These are phyloP conservation scores for Neurospora sp. DNA, from an alignment of 2,329 filamentous ascomycete genomes.

Conservation along the genomic window DNA sequence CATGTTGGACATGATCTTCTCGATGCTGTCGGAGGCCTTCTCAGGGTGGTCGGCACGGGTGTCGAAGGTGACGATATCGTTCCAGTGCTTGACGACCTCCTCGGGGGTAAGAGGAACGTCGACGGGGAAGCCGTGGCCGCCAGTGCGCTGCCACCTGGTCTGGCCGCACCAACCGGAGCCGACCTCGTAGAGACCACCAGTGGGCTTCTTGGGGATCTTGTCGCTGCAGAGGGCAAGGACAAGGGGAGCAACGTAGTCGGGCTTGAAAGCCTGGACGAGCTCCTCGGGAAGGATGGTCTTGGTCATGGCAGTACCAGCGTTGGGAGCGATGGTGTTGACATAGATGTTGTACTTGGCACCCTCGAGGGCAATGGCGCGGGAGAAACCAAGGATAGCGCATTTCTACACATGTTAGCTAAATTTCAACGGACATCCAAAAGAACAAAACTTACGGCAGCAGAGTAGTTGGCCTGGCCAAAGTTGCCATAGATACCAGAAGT, in stretches of 20 bases:
- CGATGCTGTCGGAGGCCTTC: conserved; percentile 64
- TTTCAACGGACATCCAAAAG: background rate
- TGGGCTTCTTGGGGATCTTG: conserved; percentile 72
- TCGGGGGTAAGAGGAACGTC: conserved; percentile 79
- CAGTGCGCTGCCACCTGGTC: conserved; percentile 90
- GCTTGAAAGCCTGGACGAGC: conserved; percentile 98
- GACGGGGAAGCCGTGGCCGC: conserved; percentile 84
- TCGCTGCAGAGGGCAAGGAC: conserved; percentile 80
- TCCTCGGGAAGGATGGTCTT: conserved; percentile 90
- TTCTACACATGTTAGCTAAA: conserved; percentile 44
- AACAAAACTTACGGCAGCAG: conserved; percentile 59
- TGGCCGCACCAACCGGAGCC: conserved; percentile 87
- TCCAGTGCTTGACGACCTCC: conserved; percentile 66
- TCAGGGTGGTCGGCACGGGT: conserved; percentile 79
- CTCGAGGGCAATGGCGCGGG: conserved; percentile 83
- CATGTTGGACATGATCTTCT: conserved; percentile 74
- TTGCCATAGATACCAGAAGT: conserved; percentile 98
- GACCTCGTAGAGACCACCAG: conserved; percentile 85
- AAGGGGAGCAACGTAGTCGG: conserved; percentile 91
- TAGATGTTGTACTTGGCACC: conserved; percentile 96
- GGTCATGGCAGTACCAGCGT: conserved; percentile 94
- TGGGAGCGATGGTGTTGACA: conserved; percentile 96
- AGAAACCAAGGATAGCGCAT: conserved; percentile 90
- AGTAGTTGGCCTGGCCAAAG: conserved; percentile 97
- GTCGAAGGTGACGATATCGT: conserved; percentile 76